A percentile compares a stretch with the other conserved stretches of the same genome.
Evolutionary conservation across 768 basidiomycete species (phyloP).

Genomic region (Ramaria sp.): DNA sequence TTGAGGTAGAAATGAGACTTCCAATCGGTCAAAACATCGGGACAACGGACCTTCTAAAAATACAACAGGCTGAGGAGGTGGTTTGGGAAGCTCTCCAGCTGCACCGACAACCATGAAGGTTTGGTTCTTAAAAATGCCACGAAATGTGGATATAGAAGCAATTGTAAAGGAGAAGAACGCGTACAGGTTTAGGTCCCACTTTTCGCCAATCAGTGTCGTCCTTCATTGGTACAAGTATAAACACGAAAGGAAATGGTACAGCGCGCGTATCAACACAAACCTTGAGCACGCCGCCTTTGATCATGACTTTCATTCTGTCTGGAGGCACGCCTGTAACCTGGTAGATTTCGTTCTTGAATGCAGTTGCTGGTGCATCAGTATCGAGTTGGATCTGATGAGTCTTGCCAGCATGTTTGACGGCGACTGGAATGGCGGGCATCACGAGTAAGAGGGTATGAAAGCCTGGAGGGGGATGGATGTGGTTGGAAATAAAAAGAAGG

Average conservation of each 20-base stretch:
- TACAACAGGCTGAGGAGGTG: constrained; percentile 65
- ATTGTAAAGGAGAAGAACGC: constrained; percentile 16
- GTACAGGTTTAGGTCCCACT: constrained; percentile 69
- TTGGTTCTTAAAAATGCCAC: constrained; percentile 48
- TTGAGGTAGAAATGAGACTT: constrained; percentile 15
- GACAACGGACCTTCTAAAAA: constrained; percentile 68
- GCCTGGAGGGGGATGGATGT: background rate
- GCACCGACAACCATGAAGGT: constrained; percentile 91
- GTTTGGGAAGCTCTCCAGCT: constrained; percentile 83
- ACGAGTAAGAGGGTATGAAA: background rate
- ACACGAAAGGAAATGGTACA: background rate
- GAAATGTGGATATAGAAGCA: background rate
- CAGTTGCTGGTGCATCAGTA: constrained; percentile 50
- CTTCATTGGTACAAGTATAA: constrained; percentile 26
- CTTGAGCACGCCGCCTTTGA: constrained; percentile 87
- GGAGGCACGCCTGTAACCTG: constrained; percentile 75
- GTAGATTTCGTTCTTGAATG: constrained; percentile 79
- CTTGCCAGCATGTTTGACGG: constrained; percentile 88
- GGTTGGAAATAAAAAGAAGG: background rate
- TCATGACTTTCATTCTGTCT: constrained; percentile 96
- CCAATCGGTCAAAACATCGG: background rate
- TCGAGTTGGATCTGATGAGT: constrained; percentile 61
- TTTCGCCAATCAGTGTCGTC: constrained; percentile 84
- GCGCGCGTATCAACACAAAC: constrained; percentile 26
- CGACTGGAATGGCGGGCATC: constrained; percentile 65